Evolutionary conservation across 495 filamentous ascomycete genomes (phyloP).

Genomic region (Aspergillus incahuasiensis): DNA sequence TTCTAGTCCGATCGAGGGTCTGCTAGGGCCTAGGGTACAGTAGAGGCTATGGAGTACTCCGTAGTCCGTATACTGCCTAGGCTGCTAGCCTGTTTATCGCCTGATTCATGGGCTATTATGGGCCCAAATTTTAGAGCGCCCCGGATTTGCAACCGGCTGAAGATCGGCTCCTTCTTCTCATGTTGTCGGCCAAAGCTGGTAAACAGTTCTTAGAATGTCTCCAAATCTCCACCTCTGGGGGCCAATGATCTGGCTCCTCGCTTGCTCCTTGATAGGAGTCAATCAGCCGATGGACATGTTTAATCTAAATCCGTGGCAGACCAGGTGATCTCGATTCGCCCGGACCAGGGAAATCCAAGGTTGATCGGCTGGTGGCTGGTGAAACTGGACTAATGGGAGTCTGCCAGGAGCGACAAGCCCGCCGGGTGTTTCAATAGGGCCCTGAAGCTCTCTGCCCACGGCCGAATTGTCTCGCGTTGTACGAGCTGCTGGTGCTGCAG

Average conservation of each 20-base stretch:
- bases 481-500: background rate
- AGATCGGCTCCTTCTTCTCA: background rate
- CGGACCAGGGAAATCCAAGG: slow-evolving; percentile 7
- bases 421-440: slow-evolving; percentile 10
- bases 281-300: no score
- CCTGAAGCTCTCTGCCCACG: background rate
- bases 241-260: slow-evolving; percentile 7
- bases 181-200: background rate
- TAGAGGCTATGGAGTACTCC: no score
- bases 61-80: no score
- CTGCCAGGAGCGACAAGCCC: slow-evolving; percentile 5
- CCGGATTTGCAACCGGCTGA: background rate
- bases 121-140: background rate
- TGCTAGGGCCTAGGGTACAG: no score
- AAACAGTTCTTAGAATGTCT: background rate
- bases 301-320: background rate
- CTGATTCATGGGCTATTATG: no score
- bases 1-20: background rate
- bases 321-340: background rate
- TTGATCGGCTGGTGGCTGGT: slow-evolving; percentile 8
- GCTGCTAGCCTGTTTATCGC: background rate
- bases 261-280: background rate
- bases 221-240: background rate
- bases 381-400: slow-evolving; percentile 27
- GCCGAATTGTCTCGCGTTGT: slow-evolving; percentile 5